A percentile compares a stretch with the other conserved stretches of the same genome.
phyloP scores from a whole-genome alignment of 352 stramenopile species.

The Globisporangium rhizosaccharum region DNA sequence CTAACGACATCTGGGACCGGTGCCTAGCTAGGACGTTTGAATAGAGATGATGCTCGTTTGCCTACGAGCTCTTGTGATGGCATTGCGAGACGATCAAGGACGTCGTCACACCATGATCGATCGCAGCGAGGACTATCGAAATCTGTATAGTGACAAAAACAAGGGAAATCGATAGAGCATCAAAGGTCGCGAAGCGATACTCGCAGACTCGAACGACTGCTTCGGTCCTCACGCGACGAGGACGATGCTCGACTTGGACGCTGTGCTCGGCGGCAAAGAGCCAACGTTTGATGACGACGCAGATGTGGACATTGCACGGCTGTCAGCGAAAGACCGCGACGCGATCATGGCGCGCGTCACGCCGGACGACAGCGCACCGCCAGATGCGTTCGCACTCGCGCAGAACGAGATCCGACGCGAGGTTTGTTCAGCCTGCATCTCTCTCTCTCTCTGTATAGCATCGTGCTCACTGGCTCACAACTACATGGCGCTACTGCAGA shows the following conservation, averaged over 20 bases:
- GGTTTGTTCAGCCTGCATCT: conserved; percentile 14
- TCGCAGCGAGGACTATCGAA: too few relatives aligned
- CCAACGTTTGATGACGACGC: conserved; percentile 51
- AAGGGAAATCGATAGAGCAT: background rate
- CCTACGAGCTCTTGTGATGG: too few relatives aligned
- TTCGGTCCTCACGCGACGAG: background rate
- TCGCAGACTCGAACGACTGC: too few relatives aligned
- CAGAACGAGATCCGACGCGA: conserved; percentile 83
- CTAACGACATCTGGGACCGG: background rate
- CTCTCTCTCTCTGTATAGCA: background rate
- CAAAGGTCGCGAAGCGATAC: background rate
- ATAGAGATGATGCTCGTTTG: background rate
- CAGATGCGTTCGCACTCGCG: conserved; percentile 63
- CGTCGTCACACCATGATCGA: too few relatives aligned
- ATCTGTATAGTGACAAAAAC: background rate
- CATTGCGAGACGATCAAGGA: too few relatives aligned
- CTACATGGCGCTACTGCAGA: conserved; percentile 21
- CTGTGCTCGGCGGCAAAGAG: conserved; percentile 35
- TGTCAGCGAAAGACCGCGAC: conserved; percentile 56
- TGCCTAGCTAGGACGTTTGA: too few relatives aligned
- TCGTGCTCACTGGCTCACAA: background rate
- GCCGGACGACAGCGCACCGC: conserved; percentile 56
- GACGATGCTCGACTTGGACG: conserved; percentile 30
- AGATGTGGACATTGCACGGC: conserved; percentile 57
- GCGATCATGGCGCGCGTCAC: conserved; percentile 65